Evolutionary conservation across 2,329 filamentous ascomycete species (phyloP), one percentile per base, ranked within the genome.

Genomic region (Delphinella strobiligena): DNA sequence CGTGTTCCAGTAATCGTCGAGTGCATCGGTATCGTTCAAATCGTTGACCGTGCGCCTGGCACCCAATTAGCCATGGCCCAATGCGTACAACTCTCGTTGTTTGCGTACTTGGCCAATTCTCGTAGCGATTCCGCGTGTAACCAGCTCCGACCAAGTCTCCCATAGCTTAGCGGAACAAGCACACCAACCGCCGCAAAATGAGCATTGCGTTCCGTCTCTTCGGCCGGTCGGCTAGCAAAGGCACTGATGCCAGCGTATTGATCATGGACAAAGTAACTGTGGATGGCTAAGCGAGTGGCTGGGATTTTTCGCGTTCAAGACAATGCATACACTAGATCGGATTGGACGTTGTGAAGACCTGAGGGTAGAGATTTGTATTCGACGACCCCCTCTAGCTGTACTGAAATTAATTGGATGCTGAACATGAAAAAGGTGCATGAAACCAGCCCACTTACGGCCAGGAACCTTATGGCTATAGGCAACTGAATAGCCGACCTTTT

Each of bases 281-380:
- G 18, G 31, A n/a, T n/a, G n/a, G n/a, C n/a, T n/a, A n/a, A n/a
- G n/a, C 10, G 18, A 15, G 9, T 31, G 38, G 18, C 19, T 40
- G 31, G 27, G 33, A 19, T 18, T 19, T 15, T n/a, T n/a, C n/a
- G n/a, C n/a, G n/a, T n/a, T n/a, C 30, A 27, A n/a, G 34, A 14
- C 29, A 16, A 24, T 18, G 46, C 58, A 41, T 63, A 74, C 61
- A 82, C 69, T 37, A 96, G 69, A 60, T 98, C 91, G 49, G 88
- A 78, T 22, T 80, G 69, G 15, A 96, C 85, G 42, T 85, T 82
- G 62, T 98, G 91, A 36, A 95, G 63, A 17, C 91, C 91, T 0
- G 89, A 96, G 2, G 91, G 91, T 34, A 98, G 72, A 45, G 86
- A 93, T 63, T 95, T 96, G 72, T 87, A 98, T 63, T 98, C 91